These are phyloP conservation scores for Chrysoporthe cubensis DNA, from an alignment of 2,329 filamentous ascomycete species.

Conservation along the genomic window DNA sequence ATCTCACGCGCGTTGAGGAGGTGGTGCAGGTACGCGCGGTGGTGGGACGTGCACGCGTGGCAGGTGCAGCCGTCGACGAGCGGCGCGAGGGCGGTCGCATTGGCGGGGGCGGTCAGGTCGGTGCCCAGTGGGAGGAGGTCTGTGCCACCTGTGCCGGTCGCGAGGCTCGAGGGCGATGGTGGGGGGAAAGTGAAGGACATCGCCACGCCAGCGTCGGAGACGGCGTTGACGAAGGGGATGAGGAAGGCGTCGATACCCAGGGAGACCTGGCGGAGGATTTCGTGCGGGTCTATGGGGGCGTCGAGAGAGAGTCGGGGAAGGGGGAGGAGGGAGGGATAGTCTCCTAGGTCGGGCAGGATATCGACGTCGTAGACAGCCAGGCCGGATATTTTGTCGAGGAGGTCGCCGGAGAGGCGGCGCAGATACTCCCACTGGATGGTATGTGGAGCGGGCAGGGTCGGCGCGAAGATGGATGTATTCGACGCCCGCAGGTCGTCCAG, in stretches of 20 bases:
- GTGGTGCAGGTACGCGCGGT: constrained; percentile 86
- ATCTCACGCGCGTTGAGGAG: constrained; percentile 91
- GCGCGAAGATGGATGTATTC: constrained; percentile 57
- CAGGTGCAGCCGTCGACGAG: constrained; percentile 71
- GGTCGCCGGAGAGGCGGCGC: constrained; percentile 68
- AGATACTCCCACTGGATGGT: constrained; percentile 81
- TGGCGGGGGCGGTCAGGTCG: constrained; percentile 72
- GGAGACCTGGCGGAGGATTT: constrained; percentile 74
- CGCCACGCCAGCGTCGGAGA: constrained; percentile 85
- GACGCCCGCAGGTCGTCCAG: constrained; percentile 33
- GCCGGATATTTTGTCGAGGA: constrained; percentile 61
- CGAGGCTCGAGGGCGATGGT: constrained; percentile 25
- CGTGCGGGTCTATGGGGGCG: constrained; percentile 71
- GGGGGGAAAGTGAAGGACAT: constrained; percentile 77
- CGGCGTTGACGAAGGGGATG: constrained; percentile 72
- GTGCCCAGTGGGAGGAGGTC: constrained; percentile 63
- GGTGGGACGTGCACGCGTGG: constrained; percentile 82
- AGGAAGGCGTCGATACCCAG: constrained; percentile 81
- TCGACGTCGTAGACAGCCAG: constrained; percentile 80
- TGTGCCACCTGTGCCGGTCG: constrained; percentile 25
- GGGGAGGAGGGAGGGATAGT: constrained; percentile 55
- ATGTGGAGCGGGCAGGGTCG: constrained; percentile 75
- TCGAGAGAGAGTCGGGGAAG: constrained; percentile 79
- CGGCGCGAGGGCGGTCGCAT: constrained; percentile 66
- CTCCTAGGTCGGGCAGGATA: constrained; percentile 67